Evolutionary conservation across 345 rosid species (phyloP).

Genomic region (Xanthoceras sorbifolium): DNA sequence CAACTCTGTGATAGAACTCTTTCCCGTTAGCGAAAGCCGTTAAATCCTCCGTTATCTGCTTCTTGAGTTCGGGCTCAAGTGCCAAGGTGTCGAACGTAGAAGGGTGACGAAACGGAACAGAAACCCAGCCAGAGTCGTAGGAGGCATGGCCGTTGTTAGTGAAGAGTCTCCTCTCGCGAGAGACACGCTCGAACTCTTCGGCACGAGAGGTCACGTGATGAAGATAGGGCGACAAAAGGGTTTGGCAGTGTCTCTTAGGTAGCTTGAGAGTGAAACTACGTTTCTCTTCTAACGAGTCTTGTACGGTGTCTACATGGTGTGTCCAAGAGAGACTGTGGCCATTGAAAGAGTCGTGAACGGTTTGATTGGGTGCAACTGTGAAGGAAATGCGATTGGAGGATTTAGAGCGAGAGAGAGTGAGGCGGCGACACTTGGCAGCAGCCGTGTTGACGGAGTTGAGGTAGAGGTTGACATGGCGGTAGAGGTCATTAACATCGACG

Average conservation of each 20-base stretch:
- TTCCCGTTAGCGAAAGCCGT: slow-evolving; percentile 41
- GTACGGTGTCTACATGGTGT: slow-evolving; percentile 52
- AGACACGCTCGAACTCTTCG: slow-evolving; percentile 46
- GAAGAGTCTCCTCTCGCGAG: slow-evolving; percentile 43
- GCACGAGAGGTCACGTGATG: slow-evolving; percentile 38
- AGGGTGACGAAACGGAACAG: slow-evolving; percentile 57
- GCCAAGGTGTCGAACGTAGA: slow-evolving; percentile 52
- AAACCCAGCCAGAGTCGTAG: slow-evolving; percentile 52
- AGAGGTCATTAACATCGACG: slow-evolving; percentile 53
- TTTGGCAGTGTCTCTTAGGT: slow-evolving; percentile 36
- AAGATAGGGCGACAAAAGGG: slow-evolving; percentile 38
- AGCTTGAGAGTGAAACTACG: slow-evolving; percentile 50
- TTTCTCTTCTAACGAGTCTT: slow-evolving; percentile 46
- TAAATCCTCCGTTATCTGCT: slow-evolving; percentile 46
- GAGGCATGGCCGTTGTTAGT: slow-evolving; percentile 51
- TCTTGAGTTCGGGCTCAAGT: slow-evolving; percentile 49
- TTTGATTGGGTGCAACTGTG: slow-evolving; percentile 49
- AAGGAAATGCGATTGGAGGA: slow-evolving; percentile 44
- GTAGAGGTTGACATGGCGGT: slow-evolving; percentile 47
- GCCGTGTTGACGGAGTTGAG: slow-evolving; percentile 42
- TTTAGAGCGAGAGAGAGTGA: slow-evolving; percentile 45
- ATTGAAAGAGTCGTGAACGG: slow-evolving; percentile 36
- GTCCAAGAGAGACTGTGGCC: slow-evolving; percentile 45
- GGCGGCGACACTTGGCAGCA: slow-evolving; percentile 40
- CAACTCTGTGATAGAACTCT: slow-evolving; percentile 54